Base-by-base conservation (phyloP, 768 basidiomycete species). In the Russula vinacea region DNA sequence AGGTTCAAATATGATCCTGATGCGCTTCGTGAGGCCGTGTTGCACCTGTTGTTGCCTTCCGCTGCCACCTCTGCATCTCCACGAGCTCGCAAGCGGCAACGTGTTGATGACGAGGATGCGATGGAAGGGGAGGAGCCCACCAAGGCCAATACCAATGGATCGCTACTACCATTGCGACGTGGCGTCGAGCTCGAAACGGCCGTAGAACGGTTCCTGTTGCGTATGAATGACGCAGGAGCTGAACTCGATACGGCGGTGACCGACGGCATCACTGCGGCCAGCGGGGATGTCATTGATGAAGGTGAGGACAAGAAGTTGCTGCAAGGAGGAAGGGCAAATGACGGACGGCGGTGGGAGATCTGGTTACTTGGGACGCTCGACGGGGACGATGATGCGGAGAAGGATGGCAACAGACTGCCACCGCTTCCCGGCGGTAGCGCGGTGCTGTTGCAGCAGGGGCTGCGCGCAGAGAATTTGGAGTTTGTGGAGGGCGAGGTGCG, bases 1-100 rank as follows among this genome's bases (percentile, higher is more conserved):
- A 75, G 74, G 16, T 75, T 74, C 71, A 72, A 72, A 60, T 75
- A 74, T 53, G 67, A 72, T 35, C 70, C 74, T 0, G 68, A 65
- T 32, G 69, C 69, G 19, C 68, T 75, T 39, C 71, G 67, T 22
- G 57, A 68, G 5, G 67, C 68, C 37, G 65, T 75, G 29, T 65
- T 75, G 64, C 66, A 62, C n/a, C 42, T 50, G 22, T 11, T 44
- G 32, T 17, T 54, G 8, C 19, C 45, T 3, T 32, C 44, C 35
- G 11, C 45, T 59, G 3, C 3, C 32, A 14, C 13, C 8, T 52
- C 60, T 8, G 1, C 26, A n/a, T 62, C 64, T 16, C 56, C 65
- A 29, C 67, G 64, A 0, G 56, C 53, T 17, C 67, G 66, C 54
- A 73, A 71, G 58, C 69, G 62, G 49, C 59, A 47, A 64, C 64